Conservation (phyloP, 2,329 filamentous ascomycete genomes). For the Parafenestella ontariensis region DNA sequence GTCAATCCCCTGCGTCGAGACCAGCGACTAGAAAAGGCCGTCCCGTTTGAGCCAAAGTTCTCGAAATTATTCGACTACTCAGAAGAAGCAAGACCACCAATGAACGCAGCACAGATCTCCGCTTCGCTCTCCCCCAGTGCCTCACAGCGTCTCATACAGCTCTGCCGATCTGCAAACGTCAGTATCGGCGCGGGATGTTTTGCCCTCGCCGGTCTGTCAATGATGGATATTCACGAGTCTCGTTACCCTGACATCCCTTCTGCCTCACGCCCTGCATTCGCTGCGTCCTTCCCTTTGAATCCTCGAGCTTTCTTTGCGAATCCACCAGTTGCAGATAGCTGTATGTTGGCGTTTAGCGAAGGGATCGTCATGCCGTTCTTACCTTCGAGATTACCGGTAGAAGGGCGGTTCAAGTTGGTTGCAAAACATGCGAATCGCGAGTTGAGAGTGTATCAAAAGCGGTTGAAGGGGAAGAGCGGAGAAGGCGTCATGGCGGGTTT, state of each 20-base stretch:
- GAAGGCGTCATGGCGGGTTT: slow-evolving; percentile 30
- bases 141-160: slow-evolving; percentile 45
- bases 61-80: slow-evolving; percentile 50
- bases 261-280: slow-evolving; percentile 48
- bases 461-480: slow-evolving; percentile 23
- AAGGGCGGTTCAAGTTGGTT: slow-evolving; percentile 49
- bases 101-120: slow-evolving; percentile 44
- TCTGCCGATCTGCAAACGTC: slow-evolving; percentile 49
- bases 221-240: slow-evolving; percentile 55
- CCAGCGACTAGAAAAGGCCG: slow-evolving; percentile 16
- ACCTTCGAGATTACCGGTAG: slow-evolving; percentile 42
- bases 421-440: slow-evolving; percentile 53
- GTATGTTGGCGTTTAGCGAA: slow-evolving; percentile 58
- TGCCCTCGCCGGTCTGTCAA: slow-evolving; percentile 54
- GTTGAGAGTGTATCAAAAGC: slow-evolving; percentile 55
- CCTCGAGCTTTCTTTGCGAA: slow-evolving; percentile 54
- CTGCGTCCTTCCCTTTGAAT: slow-evolving; percentile 56
- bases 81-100: slow-evolving; percentile 37
- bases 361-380: slow-evolving; percentile 56
- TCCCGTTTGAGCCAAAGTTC: slow-evolving; percentile 42
- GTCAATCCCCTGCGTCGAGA: slow-evolving; percentile 50
- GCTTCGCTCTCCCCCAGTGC: slow-evolving; percentile 41
- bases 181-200: slow-evolving; percentile 56
- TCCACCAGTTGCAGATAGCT: slow-evolving; percentile 49
- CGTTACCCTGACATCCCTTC: slow-evolving; percentile 36